These are phyloP conservation scores for Coleophoma cylindrospora DNA, from an alignment of 2,329 filamentous ascomycete species.

Conservation along the genomic window DNA sequence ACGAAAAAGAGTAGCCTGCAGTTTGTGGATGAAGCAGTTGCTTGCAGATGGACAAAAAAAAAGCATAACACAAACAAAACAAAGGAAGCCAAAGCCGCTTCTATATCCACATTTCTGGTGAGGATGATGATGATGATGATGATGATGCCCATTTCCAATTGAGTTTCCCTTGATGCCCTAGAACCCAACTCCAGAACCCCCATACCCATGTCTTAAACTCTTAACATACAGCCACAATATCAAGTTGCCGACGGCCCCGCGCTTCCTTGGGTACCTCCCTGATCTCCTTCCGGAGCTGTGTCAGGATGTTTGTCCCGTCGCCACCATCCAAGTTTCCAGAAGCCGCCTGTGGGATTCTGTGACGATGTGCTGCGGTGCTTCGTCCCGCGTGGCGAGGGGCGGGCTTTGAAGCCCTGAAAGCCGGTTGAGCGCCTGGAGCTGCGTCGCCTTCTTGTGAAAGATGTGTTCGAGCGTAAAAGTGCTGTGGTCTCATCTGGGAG, in stretches of 20 bases:
- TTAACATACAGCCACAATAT: too few relatives aligned
- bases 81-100: too few relatives aligned
- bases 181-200: too few relatives aligned
- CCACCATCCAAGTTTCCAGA: conserved; percentile 55
- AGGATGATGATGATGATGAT: too few relatives aligned
- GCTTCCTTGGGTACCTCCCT: background rate
- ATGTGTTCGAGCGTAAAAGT: conserved; percentile 14
- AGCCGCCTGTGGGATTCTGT: conserved; percentile 45
- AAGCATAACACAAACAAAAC: too few relatives aligned
- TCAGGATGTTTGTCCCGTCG: conserved; percentile 13
- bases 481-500: conserved; percentile 18
- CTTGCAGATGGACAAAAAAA: too few relatives aligned
- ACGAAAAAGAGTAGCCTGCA: too few relatives aligned
- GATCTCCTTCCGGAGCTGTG: background rate
- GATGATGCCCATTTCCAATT: too few relatives aligned
- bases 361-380: conserved; percentile 31
- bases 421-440: conserved; percentile 49
- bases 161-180: too few relatives aligned
- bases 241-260: background rate
- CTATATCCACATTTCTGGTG: too few relatives aligned
- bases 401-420: conserved; percentile 55
- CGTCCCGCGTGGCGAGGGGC: conserved; percentile 21
- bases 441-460: conserved; percentile 28
- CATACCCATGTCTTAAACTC: too few relatives aligned
- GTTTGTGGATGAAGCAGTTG: too few relatives aligned